phyloP scores from a whole-genome alignment of 257 asterid species.

The Solanum sitiens region DNA sequence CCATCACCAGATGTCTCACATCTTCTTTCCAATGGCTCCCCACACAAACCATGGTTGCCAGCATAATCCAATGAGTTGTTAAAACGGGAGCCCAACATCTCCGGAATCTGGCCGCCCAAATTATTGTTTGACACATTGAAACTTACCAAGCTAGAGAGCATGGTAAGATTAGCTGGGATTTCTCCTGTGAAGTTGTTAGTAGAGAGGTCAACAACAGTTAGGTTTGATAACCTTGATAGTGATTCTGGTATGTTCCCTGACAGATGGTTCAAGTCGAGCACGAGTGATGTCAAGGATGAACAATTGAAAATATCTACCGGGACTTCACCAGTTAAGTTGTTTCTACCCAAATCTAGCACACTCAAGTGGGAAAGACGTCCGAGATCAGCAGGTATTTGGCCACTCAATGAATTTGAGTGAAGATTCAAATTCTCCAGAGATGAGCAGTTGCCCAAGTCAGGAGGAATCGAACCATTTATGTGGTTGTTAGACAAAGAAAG shows the following conservation, averaged over 20 bases:
- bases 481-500: slow-evolving; percentile 50
- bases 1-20: slow-evolving; percentile 23
- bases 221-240: slow-evolving; percentile 14
- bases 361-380: slow-evolving; percentile 33
- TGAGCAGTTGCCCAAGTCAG: slow-evolving; percentile 51
- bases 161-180: slow-evolving; percentile 47
- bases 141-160: slow-evolving; percentile 24
- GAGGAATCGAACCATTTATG: slow-evolving; percentile 45
- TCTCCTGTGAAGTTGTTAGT: slow-evolving; percentile 33
- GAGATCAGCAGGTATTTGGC: slow-evolving; percentile 38
- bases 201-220: slow-evolving; percentile 23
- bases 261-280: slow-evolving; percentile 32
- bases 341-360: slow-evolving; percentile 48
- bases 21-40: slow-evolving; percentile 39
- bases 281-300: slow-evolving; percentile 32
- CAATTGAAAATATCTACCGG: slow-evolving; percentile 45
- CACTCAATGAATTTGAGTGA: slow-evolving; percentile 40
- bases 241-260: slow-evolving; percentile 29
- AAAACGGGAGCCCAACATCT: slow-evolving; percentile 36
- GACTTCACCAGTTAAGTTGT: slow-evolving; percentile 50
- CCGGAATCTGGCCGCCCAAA: slow-evolving; percentile 51
- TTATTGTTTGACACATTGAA: slow-evolving; percentile 50
- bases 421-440: slow-evolving; percentile 39
- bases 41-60: slow-evolving; percentile 54
- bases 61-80: slow-evolving; percentile 24